Evolutionary conservation across 2,329 filamentous ascomycete species (phyloP).

Genomic region (Allantophomopsis cytisporea): DNA sequence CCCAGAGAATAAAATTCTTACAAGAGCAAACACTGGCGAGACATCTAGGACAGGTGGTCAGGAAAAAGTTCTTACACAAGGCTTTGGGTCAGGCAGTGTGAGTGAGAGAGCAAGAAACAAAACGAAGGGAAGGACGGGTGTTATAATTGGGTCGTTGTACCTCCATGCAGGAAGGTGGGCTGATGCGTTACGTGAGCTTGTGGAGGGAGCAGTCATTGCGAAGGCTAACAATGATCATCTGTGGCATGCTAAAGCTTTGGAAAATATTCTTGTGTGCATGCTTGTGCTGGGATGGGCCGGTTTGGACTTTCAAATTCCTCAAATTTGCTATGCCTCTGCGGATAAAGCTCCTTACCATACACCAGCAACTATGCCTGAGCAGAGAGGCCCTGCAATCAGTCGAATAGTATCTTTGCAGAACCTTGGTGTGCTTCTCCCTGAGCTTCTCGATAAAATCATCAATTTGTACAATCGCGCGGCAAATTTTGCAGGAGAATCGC

Average conservation of each 20-base stretch:
- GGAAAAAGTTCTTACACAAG: conserved; percentile 50
- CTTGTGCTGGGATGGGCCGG: conserved; percentile 75
- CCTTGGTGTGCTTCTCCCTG: conserved; percentile 49
- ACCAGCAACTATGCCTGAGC: conserved; percentile 8
- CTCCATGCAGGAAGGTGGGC: conserved; percentile 82
- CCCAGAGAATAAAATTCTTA: conserved; percentile 6
- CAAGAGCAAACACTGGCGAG: conserved; percentile 9
- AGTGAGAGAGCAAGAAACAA: conserved; percentile 70
- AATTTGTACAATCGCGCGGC: conserved; percentile 58
- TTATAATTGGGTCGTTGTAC: conserved; percentile 75
- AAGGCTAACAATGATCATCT: conserved; percentile 77
- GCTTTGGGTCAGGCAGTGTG: conserved; percentile 57
- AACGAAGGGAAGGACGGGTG: conserved; percentile 64
- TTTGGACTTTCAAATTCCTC: conserved; percentile 67
- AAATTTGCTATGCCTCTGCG: conserved; percentile 27
- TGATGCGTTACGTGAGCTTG: conserved; percentile 73
- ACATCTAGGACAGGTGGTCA: conserved; percentile 11
- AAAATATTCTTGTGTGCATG: conserved; percentile 72
- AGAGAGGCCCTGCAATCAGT: conserved; percentile 17
- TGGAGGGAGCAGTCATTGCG: conserved; percentile 65
- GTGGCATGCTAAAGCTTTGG: conserved; percentile 95
- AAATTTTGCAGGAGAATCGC: conserved; percentile 46
- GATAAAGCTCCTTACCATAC: conserved; percentile 16
- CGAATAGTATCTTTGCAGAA: conserved; percentile 28
- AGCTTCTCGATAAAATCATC: conserved; percentile 62